Evolutionary conservation across 768 basidiomycete species (phyloP).

Genomic region (Neoboletus subvelutipes): DNA sequence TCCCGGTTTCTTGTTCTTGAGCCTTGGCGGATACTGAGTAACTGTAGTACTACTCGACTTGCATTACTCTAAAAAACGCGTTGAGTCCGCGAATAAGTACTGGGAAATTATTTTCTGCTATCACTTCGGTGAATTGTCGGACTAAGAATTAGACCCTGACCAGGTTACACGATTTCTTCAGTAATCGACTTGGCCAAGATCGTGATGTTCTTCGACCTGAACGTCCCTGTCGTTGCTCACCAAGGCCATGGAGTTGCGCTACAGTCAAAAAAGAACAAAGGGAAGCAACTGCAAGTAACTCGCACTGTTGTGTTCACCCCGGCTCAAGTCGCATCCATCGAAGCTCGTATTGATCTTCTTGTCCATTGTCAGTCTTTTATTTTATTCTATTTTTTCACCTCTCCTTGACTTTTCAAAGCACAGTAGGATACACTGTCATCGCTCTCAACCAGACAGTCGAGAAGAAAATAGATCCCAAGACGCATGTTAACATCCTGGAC

Average conservation of each 20-base stretch:
- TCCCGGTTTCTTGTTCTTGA: not conserved
- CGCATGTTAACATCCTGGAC: slow-evolving; percentile 64
- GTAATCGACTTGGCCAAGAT: not conserved
- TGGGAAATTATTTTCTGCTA: not conserved
- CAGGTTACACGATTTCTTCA: not conserved
- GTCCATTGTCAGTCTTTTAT: slow-evolving; percentile 58
- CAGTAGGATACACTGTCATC: slow-evolving; percentile 87
- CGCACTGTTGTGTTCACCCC: slow-evolving; percentile 43
- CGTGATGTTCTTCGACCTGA: slow-evolving; percentile 67
- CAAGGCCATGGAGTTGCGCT: slow-evolving; percentile 10
- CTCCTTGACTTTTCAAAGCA: slow-evolving; percentile 7
- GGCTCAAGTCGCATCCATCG: slow-evolving; percentile 56
- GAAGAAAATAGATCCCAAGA: slow-evolving; percentile 70
- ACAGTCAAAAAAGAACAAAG: slow-evolving; percentile 31
- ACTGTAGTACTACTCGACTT: not conserved
- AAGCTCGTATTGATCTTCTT: slow-evolving; percentile 65
- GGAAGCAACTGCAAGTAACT: slow-evolving; percentile 36
- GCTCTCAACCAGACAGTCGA: slow-evolving; percentile 73
- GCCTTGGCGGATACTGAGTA: not conserved
- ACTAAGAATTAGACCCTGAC: not conserved
- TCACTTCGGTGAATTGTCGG: not conserved
- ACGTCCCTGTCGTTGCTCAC: slow-evolving; percentile 47
- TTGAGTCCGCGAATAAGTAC: too few species aligned
- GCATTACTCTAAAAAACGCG: not conserved
- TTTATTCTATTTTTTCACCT: not conserved